Base-by-base conservation (phyloP, 2,329 filamentous ascomycete species). In the Xylaria digitata region DNA sequence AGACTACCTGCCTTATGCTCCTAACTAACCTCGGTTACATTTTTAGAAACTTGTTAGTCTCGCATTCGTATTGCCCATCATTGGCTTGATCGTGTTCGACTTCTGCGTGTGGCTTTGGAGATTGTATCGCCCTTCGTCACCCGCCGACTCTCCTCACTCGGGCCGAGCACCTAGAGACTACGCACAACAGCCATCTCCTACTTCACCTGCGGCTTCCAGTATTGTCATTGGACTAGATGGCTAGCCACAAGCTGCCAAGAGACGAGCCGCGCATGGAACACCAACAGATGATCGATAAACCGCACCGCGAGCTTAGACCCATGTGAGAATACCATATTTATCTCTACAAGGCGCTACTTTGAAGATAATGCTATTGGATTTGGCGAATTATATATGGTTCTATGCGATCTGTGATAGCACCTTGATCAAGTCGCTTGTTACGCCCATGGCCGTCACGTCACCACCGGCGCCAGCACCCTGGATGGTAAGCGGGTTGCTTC, bases 391-490 rank as follows among this genome's bases (percentile, higher is more conserved):
- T 37, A 52, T 66, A 63, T 46, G 40, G 63, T 60, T 71, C 71
- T 82, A 87, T 66, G 84, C 84, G 75, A 96, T 84, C 77, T 93
- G 85, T 73, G 91, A 86, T 67, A 97, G 76, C 43, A 96, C 92
- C 85, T 97, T 97, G 79, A 98, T 85, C 75, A 99, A 81, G 82
- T 99, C 96, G 54, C 89, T 89, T n/a, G 93, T 94, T 53, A 99
- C 95, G 67, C 96, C 96, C 95, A 98, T 98, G 32, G 96, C 96
- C 40, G 96, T 99, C 60, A 98, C 94, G 50, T 97, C 94, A 71
- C 92, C 94, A 74, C 96, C 96, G 30, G 96, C 96, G 68, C 94
- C 96, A 42, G 93, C 94, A 66, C 96, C 96, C 83, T 98, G 95
- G 70, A 99, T 89, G 77, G 97, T 97, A 70, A 99, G 84, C 49